Evolutionary conservation across 2,329 filamentous ascomycete species (phyloP), one percentile per base, ranked within the genome.

Genomic region (Fusarium tupiense): DNA sequence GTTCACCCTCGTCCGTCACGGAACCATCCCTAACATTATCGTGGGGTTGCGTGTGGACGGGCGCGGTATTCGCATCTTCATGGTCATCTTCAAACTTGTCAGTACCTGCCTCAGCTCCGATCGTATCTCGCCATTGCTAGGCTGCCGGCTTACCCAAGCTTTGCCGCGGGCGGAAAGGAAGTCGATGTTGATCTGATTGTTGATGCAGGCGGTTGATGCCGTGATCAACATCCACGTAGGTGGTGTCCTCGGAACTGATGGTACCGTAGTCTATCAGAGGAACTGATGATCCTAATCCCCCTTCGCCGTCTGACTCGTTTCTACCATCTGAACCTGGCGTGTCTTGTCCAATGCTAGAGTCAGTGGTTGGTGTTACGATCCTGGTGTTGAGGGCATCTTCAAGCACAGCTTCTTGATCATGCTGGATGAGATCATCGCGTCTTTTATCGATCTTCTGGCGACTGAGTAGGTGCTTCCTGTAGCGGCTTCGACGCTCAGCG

Each of bases 401-500:
- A 24, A 57, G 24, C 24, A 13, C 33, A 20, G 44, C 24, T 20
- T n/a, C 50, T 52, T n/a, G 57, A 29, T 66, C 26, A 26, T 57
- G 49, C 13, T 57, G 9, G 33, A 24, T 33, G 52, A 35, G 20
- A 16, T 38, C 24, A 31, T 38, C 29, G 16, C 37, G n/a, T 41
- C 31, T 29, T 17, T 38, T 57, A 11, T 12, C 38, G 9, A 13
- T 11, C 8, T 46, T 49, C 41, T 57, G 40, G 16, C 44, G 52
- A 16, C 49, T 41, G 29, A 47, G 47, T 6, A 76, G 68, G 31
- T 77, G 64, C 24, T 62, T 73, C 31, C 71, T 74, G 43, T 77
- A 78, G 35, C 66, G 74, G 24, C 61, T 69, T n/a, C 69, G 76
- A 20, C 63, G 68, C 46, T 77, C 72, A 16, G 72, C 60, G 26